These are phyloP conservation scores for Rubroboletus satanas DNA, from an alignment of 768 basidiomycete genomes.

Conservation along the genomic window DNA sequence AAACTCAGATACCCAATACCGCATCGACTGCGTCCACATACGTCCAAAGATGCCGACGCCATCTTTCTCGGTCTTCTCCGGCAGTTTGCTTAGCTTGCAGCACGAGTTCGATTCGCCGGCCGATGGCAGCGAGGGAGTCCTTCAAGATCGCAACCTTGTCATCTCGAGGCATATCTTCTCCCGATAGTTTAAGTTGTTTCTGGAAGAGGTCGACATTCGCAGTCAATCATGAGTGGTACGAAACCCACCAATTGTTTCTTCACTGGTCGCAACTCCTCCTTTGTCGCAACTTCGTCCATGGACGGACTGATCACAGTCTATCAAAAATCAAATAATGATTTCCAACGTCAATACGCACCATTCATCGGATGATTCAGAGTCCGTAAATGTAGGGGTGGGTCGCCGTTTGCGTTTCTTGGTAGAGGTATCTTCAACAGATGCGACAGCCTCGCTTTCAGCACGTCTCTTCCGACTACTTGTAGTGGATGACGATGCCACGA, in stretches of 20 bases:
- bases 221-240: background rate
- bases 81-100: constrained; percentile 68
- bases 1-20: constrained; percentile 10
- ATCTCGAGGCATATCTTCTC: constrained; percentile 89
- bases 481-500: constrained; percentile 62
- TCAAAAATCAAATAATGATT: constrained; percentile 5
- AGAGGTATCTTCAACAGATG: constrained; percentile 68
- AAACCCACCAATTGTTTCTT: constrained; percentile 86
- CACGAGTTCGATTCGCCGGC: constrained; percentile 84
- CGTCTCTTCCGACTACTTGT: constrained; percentile 63
- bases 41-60: constrained; percentile 97
- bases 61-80: constrained; percentile 81
- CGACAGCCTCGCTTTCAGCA: constrained; percentile 82
- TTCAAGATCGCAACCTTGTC: constrained; percentile 96
- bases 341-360: constrained; percentile 53
- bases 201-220: constrained; percentile 29
- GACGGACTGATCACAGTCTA: constrained; percentile 58
- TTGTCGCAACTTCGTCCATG: constrained; percentile 91
- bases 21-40: constrained; percentile 41
- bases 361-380: constrained; percentile 88
- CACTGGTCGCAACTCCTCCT: constrained; percentile 93
- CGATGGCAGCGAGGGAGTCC: constrained; percentile 91
- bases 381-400: constrained; percentile 95
- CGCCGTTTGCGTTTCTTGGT: constrained; percentile 81
- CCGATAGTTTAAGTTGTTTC: constrained; percentile 95